A percentile compares a stretch with the other conserved stretches of the same genome.
Conservation (phyloP, 768 basidiomycete species). For the Leucogyrophana mollusca region DNA sequence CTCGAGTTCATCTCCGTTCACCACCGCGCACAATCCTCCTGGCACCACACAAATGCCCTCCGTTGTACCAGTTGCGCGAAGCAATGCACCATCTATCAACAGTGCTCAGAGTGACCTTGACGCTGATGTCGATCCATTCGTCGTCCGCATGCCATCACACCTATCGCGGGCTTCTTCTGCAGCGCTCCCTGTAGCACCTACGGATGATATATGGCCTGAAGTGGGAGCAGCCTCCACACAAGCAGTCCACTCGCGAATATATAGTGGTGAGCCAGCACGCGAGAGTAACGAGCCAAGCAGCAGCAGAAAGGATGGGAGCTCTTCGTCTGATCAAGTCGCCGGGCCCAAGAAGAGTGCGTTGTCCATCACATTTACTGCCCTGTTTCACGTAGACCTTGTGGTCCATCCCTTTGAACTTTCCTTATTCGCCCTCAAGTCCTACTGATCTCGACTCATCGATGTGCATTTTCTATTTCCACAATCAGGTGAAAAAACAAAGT, state of each 20-base stretch:
- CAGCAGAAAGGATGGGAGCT: slow-evolving; percentile 1
- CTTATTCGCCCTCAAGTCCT: neutral
- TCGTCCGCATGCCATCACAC: slow-evolving; percentile 38
- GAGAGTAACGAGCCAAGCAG: neutral
- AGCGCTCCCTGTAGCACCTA: slow-evolving; percentile 19
- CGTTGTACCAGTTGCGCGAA: neutral
- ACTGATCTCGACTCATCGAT: slow-evolving; percentile 13
- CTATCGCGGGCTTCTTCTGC: slow-evolving; percentile 29
- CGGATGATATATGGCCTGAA: slow-evolving; percentile 44
- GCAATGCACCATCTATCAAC: neutral
- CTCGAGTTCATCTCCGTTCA: neutral
- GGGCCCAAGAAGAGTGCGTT: slow-evolving; percentile 39
- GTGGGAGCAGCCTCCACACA: slow-evolving; percentile 30
- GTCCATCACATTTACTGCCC: slow-evolving; percentile 6
- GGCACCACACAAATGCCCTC: neutral
- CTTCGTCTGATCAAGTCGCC: slow-evolving; percentile 25
- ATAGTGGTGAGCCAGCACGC: slow-evolving; percentile 3
- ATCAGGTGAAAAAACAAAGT: slow-evolving; percentile 56
- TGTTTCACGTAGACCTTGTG: too few species aligned
- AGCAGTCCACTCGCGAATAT: slow-evolving; percentile 6
- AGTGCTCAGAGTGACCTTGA: slow-evolving; percentile 16
- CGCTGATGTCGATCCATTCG: slow-evolving; percentile 40
- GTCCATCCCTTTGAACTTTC: too few species aligned
- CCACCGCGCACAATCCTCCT: neutral
- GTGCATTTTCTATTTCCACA: slow-evolving; percentile 5